Conservation (phyloP, 768 basidiomycete species). For the Suillus ampliporus region DNA sequence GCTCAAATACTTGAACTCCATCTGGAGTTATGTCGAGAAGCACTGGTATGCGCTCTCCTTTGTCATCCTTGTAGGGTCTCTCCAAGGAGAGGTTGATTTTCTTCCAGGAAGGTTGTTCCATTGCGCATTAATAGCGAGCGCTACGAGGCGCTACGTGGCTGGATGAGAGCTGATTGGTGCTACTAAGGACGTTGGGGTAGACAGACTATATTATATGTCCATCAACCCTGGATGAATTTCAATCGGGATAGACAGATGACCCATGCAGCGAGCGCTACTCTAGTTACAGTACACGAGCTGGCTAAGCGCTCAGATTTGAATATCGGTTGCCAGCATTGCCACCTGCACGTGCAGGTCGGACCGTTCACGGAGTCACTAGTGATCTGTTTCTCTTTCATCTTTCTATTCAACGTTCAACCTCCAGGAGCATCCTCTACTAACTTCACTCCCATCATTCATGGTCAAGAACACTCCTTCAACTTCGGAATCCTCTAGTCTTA, state of each 20-base stretch:
- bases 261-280: not conserved
- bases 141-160: not conserved
- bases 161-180: not conserved
- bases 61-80: conserved; percentile 81
- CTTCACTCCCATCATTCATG: conserved; percentile 24
- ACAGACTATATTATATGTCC: not conserved
- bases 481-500: conserved; percentile 45
- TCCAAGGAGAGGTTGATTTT: conserved; percentile 73
- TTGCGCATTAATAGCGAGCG: conserved; percentile 14
- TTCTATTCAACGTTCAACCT: conserved; percentile 38
- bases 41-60: conserved; percentile 63
- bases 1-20: conserved; percentile 72
- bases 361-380: conserved; percentile 11
- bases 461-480: conserved; percentile 29
- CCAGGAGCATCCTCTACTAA: conserved; percentile 21
- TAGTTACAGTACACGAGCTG: too few species aligned
- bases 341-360: conserved; percentile 33
- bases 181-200: not conserved
- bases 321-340: conserved; percentile 2
- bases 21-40: conserved; percentile 74
- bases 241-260: not conserved
- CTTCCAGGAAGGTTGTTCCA: conserved; percentile 55
- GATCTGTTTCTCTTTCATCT: conserved; percentile 23
- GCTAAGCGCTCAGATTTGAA: not conserved
- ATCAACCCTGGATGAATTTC: not conserved